Conservation (phyloP, 169 alveolate species). For the Babesia ovis region DNA sequence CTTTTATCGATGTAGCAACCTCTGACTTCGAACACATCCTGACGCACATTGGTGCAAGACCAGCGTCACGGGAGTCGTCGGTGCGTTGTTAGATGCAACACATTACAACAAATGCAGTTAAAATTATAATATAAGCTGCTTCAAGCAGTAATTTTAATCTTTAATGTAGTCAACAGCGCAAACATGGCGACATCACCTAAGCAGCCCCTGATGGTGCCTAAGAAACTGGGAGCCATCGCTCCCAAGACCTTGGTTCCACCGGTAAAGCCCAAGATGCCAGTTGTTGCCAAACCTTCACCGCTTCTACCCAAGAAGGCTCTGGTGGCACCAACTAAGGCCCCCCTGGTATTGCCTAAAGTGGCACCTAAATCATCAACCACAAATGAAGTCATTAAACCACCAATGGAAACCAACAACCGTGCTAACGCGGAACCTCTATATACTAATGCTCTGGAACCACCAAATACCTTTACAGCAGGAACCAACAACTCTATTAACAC, state of each 20-base stretch:
- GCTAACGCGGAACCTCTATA: neutral
- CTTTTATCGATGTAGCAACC: too few species aligned
- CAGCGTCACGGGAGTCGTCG: neutral
- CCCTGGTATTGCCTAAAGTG: neutral
- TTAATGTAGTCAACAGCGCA: neutral
- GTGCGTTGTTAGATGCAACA: neutral
- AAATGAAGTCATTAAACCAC: neutral
- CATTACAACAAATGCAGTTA: slow-evolving; percentile 18
- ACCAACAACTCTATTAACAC: too few species aligned
- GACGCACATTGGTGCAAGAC: slow-evolving; percentile 42
- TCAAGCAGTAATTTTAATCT: neutral
- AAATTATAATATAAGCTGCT: neutral
- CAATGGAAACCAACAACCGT: neutral
- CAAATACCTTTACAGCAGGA: too few species aligned
- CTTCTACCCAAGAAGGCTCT: slow-evolving; percentile 7
- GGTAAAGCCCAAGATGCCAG: neutral
- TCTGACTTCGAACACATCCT: too few species aligned
- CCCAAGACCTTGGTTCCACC: neutral
- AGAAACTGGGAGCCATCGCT: neutral
- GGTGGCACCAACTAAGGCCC: slow-evolving; percentile 1
- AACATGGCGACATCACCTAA: slow-evolving; percentile 18
- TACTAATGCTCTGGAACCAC: neutral
- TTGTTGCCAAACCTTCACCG: neutral
- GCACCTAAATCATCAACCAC: neutral
- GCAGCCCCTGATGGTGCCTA: slow-evolving; percentile 28